Conservation (phyloP, 257 asterid genomes). For the Craterostigma plantagineum region DNA sequence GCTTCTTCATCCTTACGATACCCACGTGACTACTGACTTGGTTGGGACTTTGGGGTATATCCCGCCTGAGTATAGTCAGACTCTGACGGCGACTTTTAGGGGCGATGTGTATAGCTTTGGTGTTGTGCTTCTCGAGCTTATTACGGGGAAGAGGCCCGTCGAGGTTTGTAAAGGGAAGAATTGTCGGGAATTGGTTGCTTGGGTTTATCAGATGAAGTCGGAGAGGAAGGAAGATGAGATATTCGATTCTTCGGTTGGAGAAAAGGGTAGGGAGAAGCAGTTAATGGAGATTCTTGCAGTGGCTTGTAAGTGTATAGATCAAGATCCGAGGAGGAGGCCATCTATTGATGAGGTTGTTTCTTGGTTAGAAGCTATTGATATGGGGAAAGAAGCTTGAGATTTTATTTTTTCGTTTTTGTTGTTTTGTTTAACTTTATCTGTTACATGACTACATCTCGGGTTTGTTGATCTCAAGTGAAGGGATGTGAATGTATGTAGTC, state of each 20-base stretch:
- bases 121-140: slow-evolving; percentile 72
- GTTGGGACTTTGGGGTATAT: slow-evolving; percentile 93
- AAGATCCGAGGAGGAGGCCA: slow-evolving; percentile 67
- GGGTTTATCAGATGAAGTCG: slow-evolving; percentile 62
- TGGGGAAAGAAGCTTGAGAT: slow-evolving; percentile 24
- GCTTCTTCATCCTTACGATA: slow-evolving; percentile 61
- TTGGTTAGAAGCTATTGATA: slow-evolving; percentile 55
- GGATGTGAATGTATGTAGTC: no score
- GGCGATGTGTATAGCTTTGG: slow-evolving; percentile 93
- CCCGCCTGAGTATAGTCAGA: slow-evolving; percentile 87
- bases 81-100: slow-evolving; percentile 74
- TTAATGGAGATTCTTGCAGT: slow-evolving; percentile 47
- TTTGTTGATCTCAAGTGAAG: no score
- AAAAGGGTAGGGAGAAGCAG: slow-evolving; percentile 34
- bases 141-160: slow-evolving; percentile 73
- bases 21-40: slow-evolving; percentile 90
- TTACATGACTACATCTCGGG: no score
- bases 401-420: no score
- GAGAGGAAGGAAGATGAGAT: slow-evolving; percentile 63
- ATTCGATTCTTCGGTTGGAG: slow-evolving; percentile 38
- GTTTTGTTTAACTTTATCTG: no score
- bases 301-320: slow-evolving; percentile 71
- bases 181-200: slow-evolving; percentile 67
- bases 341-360: slow-evolving; percentile 70
- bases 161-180: slow-evolving; percentile 69